phyloP scores from a whole-genome alignment of 441 rosid genomes.

The Croton laevigatus region DNA sequence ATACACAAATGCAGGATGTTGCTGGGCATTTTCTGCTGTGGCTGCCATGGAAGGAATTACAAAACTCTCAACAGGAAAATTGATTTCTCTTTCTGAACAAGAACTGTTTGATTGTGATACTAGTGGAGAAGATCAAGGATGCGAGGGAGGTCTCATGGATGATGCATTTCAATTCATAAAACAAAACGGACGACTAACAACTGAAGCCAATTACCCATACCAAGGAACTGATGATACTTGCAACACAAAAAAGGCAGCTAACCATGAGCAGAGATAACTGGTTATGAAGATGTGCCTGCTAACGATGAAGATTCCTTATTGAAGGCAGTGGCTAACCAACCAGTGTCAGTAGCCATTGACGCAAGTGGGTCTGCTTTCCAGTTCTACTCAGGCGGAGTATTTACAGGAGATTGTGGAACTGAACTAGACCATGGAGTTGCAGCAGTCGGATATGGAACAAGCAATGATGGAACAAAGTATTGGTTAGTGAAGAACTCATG shows the following conservation, averaged over 20 bases:
- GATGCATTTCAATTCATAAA: conserved; percentile 59
- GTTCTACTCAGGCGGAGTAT: conserved; percentile 72
- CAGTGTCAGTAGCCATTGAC: not conserved
- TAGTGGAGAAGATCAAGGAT: conserved; percentile 51
- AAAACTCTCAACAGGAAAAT: conserved; percentile 44
- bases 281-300: conserved; percentile 36
- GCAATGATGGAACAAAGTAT: conserved; percentile 38
- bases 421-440: conserved; percentile 58
- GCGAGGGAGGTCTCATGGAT: conserved; percentile 67
- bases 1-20: not conserved
- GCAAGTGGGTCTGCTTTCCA: conserved; percentile 37
- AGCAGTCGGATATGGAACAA: conserved; percentile 60
- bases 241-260: conserved; percentile 26
- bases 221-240: conserved; percentile 34
- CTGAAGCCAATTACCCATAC: conserved; percentile 54
- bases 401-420: conserved; percentile 54
- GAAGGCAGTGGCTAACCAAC: not conserved
- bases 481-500: conserved; percentile 71
- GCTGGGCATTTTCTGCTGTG: conserved; percentile 4
- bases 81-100: conserved; percentile 48
- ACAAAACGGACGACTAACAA: conserved; percentile 49
- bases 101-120: conserved; percentile 32
- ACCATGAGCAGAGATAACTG: conserved; percentile 16
- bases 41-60: conserved; percentile 40
- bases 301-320: conserved; percentile 51